phyloP scores from a whole-genome alignment of 805 yeast species.

The Isabelozyma pseudorhagii region DNA sequence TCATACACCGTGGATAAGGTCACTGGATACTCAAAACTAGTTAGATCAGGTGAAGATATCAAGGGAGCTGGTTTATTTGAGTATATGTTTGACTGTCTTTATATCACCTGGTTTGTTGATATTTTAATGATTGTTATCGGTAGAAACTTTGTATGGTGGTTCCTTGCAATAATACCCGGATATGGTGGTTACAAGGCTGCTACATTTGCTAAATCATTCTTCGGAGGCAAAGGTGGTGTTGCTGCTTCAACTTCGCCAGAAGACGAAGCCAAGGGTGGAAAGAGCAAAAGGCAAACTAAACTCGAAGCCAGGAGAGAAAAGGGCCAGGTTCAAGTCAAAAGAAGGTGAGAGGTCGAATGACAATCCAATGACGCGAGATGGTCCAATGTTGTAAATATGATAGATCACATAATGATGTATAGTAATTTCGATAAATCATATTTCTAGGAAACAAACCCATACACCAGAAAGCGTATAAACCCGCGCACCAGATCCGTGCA shows the following conservation, averaged over 20 bases:
- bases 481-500: neutral
- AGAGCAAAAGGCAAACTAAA: slow-evolving; percentile 26
- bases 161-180: slow-evolving; percentile 50
- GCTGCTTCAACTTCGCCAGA: slow-evolving; percentile 3
- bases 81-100: slow-evolving; percentile 67
- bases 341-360: neutral
- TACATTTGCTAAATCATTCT: slow-evolving; percentile 28
- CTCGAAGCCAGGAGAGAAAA: slow-evolving; percentile 25
- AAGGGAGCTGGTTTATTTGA: slow-evolving; percentile 64
- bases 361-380: too few relatives aligned
- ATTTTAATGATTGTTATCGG: slow-evolving; percentile 54
- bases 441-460: neutral
- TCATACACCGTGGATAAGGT: slow-evolving; percentile 33
- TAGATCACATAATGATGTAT: too few relatives aligned
- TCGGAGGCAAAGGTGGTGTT: slow-evolving; percentile 1
- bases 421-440: too few relatives aligned
- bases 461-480: neutral
- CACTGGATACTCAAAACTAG: slow-evolving; percentile 34
- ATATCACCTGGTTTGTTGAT: slow-evolving; percentile 59
- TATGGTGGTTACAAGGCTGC: slow-evolving; percentile 48
- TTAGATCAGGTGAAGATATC: slow-evolving; percentile 59
- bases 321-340: slow-evolving; percentile 34
- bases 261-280: slow-evolving; percentile 4
- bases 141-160: slow-evolving; percentile 56
- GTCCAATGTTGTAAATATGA: too few relatives aligned